Conservation (phyloP, 2,329 filamentous ascomycete genomes). For the Nannizziopsis barbatae region DNA sequence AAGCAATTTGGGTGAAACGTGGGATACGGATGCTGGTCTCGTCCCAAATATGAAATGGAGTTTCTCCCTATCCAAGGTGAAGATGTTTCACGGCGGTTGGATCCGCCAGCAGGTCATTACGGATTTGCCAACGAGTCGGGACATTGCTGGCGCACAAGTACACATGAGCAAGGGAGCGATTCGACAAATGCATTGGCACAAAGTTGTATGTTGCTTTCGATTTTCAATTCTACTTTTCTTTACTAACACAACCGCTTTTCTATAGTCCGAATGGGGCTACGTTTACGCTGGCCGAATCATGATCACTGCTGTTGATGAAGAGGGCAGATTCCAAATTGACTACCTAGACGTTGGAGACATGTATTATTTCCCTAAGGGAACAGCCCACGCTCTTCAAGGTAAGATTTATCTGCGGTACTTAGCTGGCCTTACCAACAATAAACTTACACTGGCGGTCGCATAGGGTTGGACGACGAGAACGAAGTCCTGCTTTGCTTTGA, state of each 20-base stretch:
- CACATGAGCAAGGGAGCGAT: conserved; percentile 56
- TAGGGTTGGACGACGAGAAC: conserved; percentile 52
- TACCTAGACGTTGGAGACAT: conserved; percentile 52
- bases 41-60: conserved; percentile 60
- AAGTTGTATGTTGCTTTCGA: conserved; percentile 40
- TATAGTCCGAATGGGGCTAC: conserved; percentile 55
- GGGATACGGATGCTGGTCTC: conserved; percentile 48
- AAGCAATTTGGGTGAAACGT: conserved; percentile 50
- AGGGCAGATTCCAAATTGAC: conserved; percentile 46
- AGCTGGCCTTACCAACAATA: neutral
- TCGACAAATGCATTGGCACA: conserved; percentile 57
- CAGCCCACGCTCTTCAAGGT: conserved; percentile 50
- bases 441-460: neutral
- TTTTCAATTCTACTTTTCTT: neutral
- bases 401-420: neutral
- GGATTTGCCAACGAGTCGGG: conserved; percentile 54
- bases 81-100: conserved; percentile 54
- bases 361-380: conserved; percentile 59
- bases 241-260: conserved; percentile 2
- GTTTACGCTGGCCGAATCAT: conserved; percentile 49
- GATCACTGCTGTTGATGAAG: conserved; percentile 51
- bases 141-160: conserved; percentile 57
- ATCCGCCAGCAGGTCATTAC: conserved; percentile 54
- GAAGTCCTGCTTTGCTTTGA: conserved; percentile 58
- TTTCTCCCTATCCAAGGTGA: conserved; percentile 56